Evolutionary conservation across 306 rosid species (phyloP), one percentile per base, ranked within the genome.

Genomic region (Trifolium repens): DNA sequence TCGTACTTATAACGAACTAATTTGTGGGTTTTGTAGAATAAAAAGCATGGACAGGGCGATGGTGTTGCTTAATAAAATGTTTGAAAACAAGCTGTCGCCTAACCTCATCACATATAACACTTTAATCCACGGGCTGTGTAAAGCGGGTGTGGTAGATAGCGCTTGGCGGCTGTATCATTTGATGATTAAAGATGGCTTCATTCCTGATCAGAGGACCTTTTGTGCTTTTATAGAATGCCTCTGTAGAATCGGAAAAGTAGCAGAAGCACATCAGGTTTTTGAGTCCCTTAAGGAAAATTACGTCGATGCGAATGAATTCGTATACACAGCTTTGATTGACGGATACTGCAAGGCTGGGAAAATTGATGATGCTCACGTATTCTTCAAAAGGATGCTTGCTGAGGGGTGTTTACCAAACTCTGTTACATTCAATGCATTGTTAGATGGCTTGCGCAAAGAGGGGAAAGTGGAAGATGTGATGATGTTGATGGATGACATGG

Each of bases 31-130:
- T 81, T 87, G 91, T 75, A 59, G 79, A 81, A 78, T 53, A 3
- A 88, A 87, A 78, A 84, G 91, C 64, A 80, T 90, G 76, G 91
- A 93, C 75, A 89, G 88, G 78, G 98, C 96, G 49, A 93, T 90
- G 98, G 81, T 87, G 1, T 47, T 90, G 78, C 87, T 89, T 44
- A 64, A 83, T 78, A 85, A 81, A 78, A 93, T 93, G 94, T 70
- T 82, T 60, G 87, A 86, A 55, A 77, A 59, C 35, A 90, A 86
- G 83, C 78, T 90, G 58, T 81, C 74, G 0, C 98, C 98, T 3
- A 34, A 81, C 80, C 78, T 70, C 22, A 43, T 88, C 53, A 91
- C 98, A 8, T 93, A 90, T 75, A 93, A 91, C 54, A 73, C 93
- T 5, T 79, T 93, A 71, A 93, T 93, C 53, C 79, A 85, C 55